Percentiles rank a stretch among this genome's conserved stretches.
Evolutionary conservation across 805 yeast genomes (phyloP).

Genomic region (Lachancea quebecensis): DNA sequence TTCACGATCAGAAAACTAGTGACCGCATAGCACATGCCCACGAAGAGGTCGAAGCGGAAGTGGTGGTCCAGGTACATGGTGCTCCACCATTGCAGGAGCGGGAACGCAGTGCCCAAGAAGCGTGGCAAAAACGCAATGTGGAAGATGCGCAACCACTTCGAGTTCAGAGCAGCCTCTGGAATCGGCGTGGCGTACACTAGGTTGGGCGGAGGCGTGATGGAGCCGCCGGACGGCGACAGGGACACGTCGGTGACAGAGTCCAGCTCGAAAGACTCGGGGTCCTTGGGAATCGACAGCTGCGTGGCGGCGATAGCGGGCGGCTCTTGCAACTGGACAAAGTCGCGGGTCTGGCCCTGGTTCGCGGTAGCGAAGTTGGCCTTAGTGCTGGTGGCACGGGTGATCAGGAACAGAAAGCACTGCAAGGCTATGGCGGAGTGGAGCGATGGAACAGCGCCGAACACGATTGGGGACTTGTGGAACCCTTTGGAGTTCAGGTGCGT

Average conservation of each 20-base stretch:
- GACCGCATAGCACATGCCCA: conserved; percentile 49
- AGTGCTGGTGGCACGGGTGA: conserved; percentile 29
- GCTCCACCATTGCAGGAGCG: conserved; percentile 65
- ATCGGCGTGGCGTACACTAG: background rate
- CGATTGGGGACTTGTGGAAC: conserved; percentile 61
- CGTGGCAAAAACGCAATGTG: conserved; percentile 25
- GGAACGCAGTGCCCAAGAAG: conserved; percentile 37
- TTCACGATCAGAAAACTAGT: conserved; percentile 37
- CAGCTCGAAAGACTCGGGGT: conserved; percentile 2
- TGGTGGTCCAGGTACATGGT: conserved; percentile 69
- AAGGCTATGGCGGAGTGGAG: conserved; percentile 63
- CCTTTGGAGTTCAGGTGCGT: conserved; percentile 54
- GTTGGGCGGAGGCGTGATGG: background rate
- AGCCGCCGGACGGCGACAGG: background rate
- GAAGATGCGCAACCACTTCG: conserved; percentile 20
- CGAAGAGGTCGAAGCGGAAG: conserved; percentile 55
- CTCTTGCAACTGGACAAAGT: background rate
- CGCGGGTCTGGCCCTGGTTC: background rate
- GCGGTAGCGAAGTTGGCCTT: conserved; percentile 11
- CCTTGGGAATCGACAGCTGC: background rate
- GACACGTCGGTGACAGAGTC: background rate
- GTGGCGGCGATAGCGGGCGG: background rate
- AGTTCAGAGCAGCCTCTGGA: background rate
- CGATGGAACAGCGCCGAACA: conserved; percentile 60
- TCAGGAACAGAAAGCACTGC: conserved; percentile 38